Percentiles rank a stretch among this genome's conserved stretches.
Conservation (phyloP, 2,329 filamentous ascomycete species). For the Pyrenophora graminea region DNA sequence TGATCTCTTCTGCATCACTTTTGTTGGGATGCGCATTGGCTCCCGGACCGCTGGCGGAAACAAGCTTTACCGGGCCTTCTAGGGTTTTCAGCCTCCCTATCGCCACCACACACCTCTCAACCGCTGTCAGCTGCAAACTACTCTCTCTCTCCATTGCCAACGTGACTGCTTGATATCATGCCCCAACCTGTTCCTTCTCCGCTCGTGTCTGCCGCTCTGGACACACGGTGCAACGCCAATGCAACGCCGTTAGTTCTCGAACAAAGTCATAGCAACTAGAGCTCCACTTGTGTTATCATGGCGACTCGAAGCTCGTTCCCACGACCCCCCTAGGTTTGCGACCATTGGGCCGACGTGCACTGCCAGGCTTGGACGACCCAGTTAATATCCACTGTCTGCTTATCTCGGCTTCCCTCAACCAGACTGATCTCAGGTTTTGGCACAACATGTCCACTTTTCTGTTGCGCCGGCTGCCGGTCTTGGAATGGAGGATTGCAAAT, state of each 20-base stretch:
- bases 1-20: conserved; percentile 20
- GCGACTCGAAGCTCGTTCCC: conserved; percentile 16
- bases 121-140: conserved; percentile 17
- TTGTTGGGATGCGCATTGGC: conserved; percentile 30
- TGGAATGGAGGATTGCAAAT: conserved; percentile 31
- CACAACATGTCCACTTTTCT: conserved; percentile 39
- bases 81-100: conserved; percentile 33
- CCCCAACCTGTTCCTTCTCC: neutral
- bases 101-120: conserved; percentile 23
- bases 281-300: conserved; percentile 22
- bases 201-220: conserved; percentile 3
- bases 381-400: conserved; percentile 40
- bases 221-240: conserved; percentile 1
- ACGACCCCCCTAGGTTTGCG: conserved; percentile 24
- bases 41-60: conserved; percentile 16
- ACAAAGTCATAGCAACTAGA: conserved; percentile 4
- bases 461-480: conserved; percentile 24
- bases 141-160: conserved; percentile 1
- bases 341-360: conserved; percentile 36
- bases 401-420: conserved; percentile 41
- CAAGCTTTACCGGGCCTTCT: conserved; percentile 29
- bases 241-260: conserved; percentile 17
- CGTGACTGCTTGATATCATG: neutral
- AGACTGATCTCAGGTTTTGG: conserved; percentile 28
- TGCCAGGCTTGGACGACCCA: conserved; percentile 36